Evolutionary conservation across 164 flowering plant species (phyloP), one percentile per base, ranked within the genome.

Genomic region (Kingdonia uniflora): DNA sequence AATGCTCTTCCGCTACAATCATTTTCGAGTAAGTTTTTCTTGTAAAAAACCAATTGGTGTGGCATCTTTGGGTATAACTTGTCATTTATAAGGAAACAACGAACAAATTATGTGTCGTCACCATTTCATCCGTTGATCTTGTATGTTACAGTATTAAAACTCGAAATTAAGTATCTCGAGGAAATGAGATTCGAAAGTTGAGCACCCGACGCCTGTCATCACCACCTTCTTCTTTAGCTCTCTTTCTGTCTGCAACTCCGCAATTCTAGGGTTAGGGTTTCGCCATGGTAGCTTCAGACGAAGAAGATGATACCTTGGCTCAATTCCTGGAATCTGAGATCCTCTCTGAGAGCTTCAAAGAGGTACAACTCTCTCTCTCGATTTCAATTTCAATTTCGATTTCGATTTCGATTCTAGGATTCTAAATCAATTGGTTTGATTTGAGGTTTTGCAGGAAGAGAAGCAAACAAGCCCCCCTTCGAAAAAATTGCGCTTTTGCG

Each of bases 281-380:
- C 37, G 22, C 24, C 24, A 45, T 29, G 35, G 8, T 50, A 14
- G 11, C 15, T 7, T 49, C 61, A 14, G 84, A 80, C 52, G 84
- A 79, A n/a, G 95, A 82, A 47, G 80, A 77, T 58, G 85, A 76
- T 52, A 58, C n/a, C 39, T 65, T 82, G 41, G 85, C 80, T 48
- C 68, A 70, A 1, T 82, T 82, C 56, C 80, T 85, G 25, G 95
- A 85, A 69, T 71, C 85, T 0, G 95, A 85, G 65, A 66, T 80
- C 46, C 77, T 80, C 42, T 75, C 83, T 33, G 69, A 68, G 49
- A 69, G 47, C 58, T 77, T 82, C 52, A 81, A 45, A 14, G 44
- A 41, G 4, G 16, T 78, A 52, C 68, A 70, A 70, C 81, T 68
- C 1, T n/a, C 24, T 19, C 46, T 33, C 19, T 22, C 26, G 49